Evolutionary conservation across 148 eudicot genomes (phyloP), one percentile per base, ranked within the genome.

Genomic region (Fagopyrum homotropicum): DNA sequence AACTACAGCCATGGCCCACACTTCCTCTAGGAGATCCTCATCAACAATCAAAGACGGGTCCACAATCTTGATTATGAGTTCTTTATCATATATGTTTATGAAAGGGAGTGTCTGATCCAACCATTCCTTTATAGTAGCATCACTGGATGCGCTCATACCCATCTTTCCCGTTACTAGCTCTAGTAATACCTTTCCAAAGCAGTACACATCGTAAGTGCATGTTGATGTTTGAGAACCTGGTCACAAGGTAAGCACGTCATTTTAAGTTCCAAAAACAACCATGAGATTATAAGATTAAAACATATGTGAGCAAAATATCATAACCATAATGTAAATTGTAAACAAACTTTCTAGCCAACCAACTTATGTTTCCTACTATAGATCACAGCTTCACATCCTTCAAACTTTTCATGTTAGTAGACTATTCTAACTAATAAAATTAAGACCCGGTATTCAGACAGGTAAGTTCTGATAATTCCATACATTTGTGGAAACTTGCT

Each of bases 1-100:
- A 19, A 95, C 96, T n/a, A 95, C 84, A 0, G 99, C 97, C 97
- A 92, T 95, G 29, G 99, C 99, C 99, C 99, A 95, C 4, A 95
- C 99, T 81, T 95, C 99, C 80, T 95, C 97, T 11, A 92, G 76
- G 22, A 95, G 89, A 79, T 95, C 99, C 73, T 95, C 99, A 4
- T 95, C 99, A 26, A 90, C 85, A 49, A 95, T 82, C 72, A 95
- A 79, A 17, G 96, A 86, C 3, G 96, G 99, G 88, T 95, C 99
- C 16, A 95, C 81, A 29, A 95, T 92, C 79, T 88, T 92, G 8
- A 89, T 89, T 40, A 95, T 91, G 4, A 88, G 96, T 78, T 95
- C 99, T 72, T 95, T 95, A 72, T 92, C 99, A 63, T 92, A 89
- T 74, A 95, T 88, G 56, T 86, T 92, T 72, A 95, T 89, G 85